These are phyloP conservation scores for Trichoderma hamatum DNA, from an alignment of 2,329 filamentous ascomycete species.

Conservation along the genomic window DNA sequence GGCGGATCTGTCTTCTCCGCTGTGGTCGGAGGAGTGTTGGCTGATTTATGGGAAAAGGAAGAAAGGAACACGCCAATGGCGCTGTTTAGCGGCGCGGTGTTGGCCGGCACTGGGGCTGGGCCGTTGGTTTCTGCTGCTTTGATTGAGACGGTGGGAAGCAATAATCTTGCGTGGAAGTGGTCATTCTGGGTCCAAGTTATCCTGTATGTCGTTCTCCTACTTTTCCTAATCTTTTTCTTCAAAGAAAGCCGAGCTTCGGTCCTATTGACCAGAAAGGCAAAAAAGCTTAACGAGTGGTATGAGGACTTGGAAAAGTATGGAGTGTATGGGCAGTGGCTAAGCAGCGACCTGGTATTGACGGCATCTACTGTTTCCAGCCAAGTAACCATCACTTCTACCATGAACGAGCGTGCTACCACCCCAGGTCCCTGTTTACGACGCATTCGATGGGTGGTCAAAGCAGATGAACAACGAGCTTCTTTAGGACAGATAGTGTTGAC, in stretches of 20 bases:
- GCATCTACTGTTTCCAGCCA: slow-evolving; percentile 32
- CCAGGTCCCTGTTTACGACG: slow-evolving; percentile 43
- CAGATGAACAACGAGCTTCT: slow-evolving; percentile 74
- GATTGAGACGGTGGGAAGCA: slow-evolving; percentile 57
- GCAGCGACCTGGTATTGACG: slow-evolving; percentile 24
- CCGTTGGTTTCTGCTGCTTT: slow-evolving; percentile 74
- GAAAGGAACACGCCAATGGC: slow-evolving; percentile 90
- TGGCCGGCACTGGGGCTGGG: slow-evolving; percentile 79
- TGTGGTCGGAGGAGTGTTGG: slow-evolving; percentile 90
- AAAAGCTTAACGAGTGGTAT: slow-evolving; percentile 76
- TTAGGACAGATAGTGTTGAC: slow-evolving; percentile 70
- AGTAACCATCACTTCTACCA: slow-evolving; percentile 28
- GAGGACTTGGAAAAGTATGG: slow-evolving; percentile 69
- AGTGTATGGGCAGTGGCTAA: slow-evolving; percentile 51
- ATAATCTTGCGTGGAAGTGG: slow-evolving; percentile 71
- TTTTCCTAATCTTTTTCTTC: slow-evolving; percentile 70
- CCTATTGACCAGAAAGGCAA: slow-evolving; percentile 74
- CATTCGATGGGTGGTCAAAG: slow-evolving; percentile 78
- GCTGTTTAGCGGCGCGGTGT: slow-evolving; percentile 76
- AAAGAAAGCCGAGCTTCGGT: slow-evolving; percentile 83
- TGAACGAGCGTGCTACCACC: not conserved
- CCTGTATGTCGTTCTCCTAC: slow-evolving; percentile 60
- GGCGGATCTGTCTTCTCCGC: slow-evolving; percentile 80
- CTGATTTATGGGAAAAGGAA: slow-evolving; percentile 78
- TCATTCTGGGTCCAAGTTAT: slow-evolving; percentile 87